Conservation (phyloP, 345 rosid genomes). For the Sisymbrium irio region DNA sequence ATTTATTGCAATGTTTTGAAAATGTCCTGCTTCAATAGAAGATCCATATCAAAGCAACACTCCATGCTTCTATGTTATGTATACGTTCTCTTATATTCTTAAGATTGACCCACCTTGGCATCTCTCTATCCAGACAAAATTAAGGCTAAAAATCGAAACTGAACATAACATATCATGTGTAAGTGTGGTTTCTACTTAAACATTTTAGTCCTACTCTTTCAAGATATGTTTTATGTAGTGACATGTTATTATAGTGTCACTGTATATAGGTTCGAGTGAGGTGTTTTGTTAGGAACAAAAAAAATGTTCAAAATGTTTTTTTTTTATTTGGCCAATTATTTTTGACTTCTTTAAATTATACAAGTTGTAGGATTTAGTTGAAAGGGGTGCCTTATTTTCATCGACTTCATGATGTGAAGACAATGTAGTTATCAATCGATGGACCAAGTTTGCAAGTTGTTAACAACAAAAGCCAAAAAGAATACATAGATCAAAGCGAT, state of each 20-base stretch:
- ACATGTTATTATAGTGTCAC: not conserved
- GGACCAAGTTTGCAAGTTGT: conserved; percentile 25
- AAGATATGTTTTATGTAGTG: not conserved
- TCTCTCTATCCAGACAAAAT: conserved; percentile 14
- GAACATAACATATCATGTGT: conserved; percentile 30
- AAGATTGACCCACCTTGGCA: conserved; percentile 24
- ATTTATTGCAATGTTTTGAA: conserved; percentile 22
- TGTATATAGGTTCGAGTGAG: not conserved
- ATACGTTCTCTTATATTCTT: not conserved
- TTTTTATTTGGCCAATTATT: not conserved
- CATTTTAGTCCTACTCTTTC: conserved; percentile 22
- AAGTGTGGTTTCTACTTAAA: conserved; percentile 1
- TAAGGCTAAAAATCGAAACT: not conserved
- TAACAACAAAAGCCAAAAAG: not conserved
- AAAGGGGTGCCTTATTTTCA: not conserved
- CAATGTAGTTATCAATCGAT: conserved; percentile 14
- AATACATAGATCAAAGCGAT: not conserved
- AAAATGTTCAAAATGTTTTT: not conserved
- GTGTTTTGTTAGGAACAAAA: not conserved
- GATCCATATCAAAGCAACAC: conserved; percentile 12
- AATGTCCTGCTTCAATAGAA: conserved; percentile 4
- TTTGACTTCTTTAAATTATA: not conserved
- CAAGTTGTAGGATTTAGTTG: not conserved
- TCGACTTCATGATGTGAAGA: conserved; percentile 6
- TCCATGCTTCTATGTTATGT: conserved; percentile 28